A percentile compares a stretch with the other conserved stretches of the same genome.
Evolutionary conservation across 2,329 filamentous ascomycete genomes (phyloP).

Genomic region (Sordariomycetes sp.): DNA sequence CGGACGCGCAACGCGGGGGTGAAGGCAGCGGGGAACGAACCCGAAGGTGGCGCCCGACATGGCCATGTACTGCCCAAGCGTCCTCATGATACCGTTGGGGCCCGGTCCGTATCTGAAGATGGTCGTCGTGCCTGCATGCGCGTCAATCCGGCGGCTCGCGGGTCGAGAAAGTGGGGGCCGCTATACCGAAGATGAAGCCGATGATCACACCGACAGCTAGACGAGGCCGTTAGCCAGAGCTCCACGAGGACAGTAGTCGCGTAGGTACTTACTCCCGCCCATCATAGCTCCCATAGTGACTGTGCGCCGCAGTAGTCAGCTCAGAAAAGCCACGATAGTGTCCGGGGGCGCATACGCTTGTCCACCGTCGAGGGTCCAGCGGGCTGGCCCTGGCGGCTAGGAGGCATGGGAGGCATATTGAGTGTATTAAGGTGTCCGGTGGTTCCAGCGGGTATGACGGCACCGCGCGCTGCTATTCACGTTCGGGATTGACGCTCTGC

Average conservation of each 20-base stretch:
- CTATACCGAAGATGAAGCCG: constrained; percentile 90
- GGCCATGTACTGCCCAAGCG: constrained; percentile 91
- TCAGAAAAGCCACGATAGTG: not conserved
- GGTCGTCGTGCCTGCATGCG: constrained; percentile 62
- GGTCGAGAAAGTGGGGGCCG: not conserved
- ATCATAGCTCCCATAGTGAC: constrained; percentile 99
- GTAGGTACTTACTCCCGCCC: constrained; percentile 70
- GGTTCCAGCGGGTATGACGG: not conserved
- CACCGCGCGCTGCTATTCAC: not conserved
- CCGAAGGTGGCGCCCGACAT: constrained; percentile 93
- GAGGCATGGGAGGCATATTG: not conserved
- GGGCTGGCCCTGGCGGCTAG: not conserved
- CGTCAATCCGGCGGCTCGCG: not conserved
- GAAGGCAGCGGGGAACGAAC: constrained; percentile 30
- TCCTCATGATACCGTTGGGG: constrained; percentile 85
- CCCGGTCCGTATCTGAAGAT: constrained; percentile 94
- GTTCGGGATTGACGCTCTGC: not conserved
- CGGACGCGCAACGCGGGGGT: not conserved
- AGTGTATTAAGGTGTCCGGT: not conserved
- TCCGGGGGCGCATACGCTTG: not conserved
- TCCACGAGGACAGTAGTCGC: not conserved
- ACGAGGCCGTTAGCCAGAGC: constrained; percentile 3
- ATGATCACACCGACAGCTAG: constrained; percentile 90
- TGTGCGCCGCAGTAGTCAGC: constrained; percentile 20
- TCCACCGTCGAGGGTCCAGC: not conserved